Base-by-base conservation (phyloP, 2,329 filamentous ascomycete genomes). In the Monilinia laxa region DNA sequence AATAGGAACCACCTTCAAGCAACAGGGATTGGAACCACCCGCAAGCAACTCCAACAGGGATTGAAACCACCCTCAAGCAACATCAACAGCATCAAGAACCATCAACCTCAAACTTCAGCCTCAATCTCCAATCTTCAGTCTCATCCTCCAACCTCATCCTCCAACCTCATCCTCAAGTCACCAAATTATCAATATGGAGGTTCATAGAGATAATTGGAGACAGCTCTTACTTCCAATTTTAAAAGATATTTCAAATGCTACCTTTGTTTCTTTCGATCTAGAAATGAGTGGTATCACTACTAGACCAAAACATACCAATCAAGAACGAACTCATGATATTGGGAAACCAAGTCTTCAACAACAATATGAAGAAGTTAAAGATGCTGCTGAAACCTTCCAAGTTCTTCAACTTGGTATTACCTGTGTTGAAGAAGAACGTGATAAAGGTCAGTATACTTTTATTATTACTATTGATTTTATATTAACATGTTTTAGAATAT, bases 321-420 rank as follows among this genome's bases (percentile, higher is more conserved):
- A 71, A 64, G 74, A 71, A 59, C 76, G 75, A 49, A 73, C 70
- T 42, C 71, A 74, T 16, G 76, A 78, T 40, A 72, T 74, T 49
- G 79, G 79, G 47, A 81, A 80, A 67, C 81, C 81, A 42, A 82
- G 81, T 3, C 77, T 90, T 2, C 84, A 90, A 71, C 78, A 87
- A 54, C 82, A 84, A 65, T 90, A 90, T 73, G 76, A 79, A 14
- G 87, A 90, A 69, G 80, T 81, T 66, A 88, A 85, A 73, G 77
- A 78, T 38, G 86, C 85, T 3, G 87, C 87, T 4, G 83, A 88
- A 68, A 82, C 81, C 51, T 90, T 87, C 71, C 84, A 87, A 68
- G 83, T 90, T 62, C 78, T 90, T 2, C 88, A 90, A 73, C 77
- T 90, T 64, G 88, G 88, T n/a, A 77, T 90, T 67, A 90, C 88